Evolutionary conservation across 2,329 filamentous ascomycete genomes (phyloP), one percentile per base, ranked within the genome.

Genomic region (Diaporthe ilicicola): DNA sequence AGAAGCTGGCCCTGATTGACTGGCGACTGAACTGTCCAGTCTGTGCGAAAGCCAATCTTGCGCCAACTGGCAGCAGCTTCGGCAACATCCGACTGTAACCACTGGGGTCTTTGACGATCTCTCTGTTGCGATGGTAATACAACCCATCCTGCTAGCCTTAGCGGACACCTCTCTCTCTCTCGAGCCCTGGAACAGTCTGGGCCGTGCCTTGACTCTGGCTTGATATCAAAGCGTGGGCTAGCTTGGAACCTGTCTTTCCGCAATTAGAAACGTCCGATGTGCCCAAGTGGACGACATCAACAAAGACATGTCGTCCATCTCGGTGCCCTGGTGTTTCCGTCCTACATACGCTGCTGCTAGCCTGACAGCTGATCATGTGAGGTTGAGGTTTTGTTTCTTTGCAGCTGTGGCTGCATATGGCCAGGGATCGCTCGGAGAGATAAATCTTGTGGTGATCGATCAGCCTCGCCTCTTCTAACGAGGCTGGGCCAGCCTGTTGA

Each of bases 31-130:
- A n/a, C n/a, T 29, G 48, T 44, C 29, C 44, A 64, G 59, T 64
- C 59, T 64, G 59, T 64, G 59, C 44, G 44, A 29, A 50, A 50
- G 59, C 59, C 44, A 64, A 50, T 64, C 59, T 64, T 64, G 59
- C 44, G 27, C 59, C 59, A 24, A 64, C 44, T 64, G 12, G 44
- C 44, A 50, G 59, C 59, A 64, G 44, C n/a, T 37, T 50, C 59
- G 59, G 44, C 44, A 50, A 22, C 59, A 37, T 64, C 59, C 44
- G 59, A 37, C 44, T 64, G 59, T n/a, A 64, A 64, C 59, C 59
- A 50, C 59, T 24, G 6, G 27, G 44, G 44, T 37, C 59, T 50
- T 50, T 27, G 59, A 50, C 59, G 13, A 64, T 64, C 59, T 44
- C 37, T 34, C n/a, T 50, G 44, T 37, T 50, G 44, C 29, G 24